Percentiles rank a stretch among this genome's conserved stretches.
These are phyloP conservation scores for Areca catechu DNA, from an alignment of 176 grass and related monocot species.

Conservation along the genomic window DNA sequence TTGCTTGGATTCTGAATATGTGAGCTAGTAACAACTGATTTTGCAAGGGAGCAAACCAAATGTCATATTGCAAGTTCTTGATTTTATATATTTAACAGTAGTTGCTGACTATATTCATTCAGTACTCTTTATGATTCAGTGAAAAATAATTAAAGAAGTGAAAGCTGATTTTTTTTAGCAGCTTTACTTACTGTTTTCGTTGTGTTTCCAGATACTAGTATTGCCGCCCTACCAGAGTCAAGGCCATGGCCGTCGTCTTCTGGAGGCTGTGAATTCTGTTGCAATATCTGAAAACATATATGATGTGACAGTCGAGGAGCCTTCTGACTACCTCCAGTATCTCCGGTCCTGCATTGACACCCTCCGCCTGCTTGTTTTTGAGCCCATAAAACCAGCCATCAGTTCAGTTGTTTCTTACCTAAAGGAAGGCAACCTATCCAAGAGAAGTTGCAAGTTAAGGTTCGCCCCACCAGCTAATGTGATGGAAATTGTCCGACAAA, in stretches of 20 bases:
- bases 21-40: too few relatives aligned
- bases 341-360: conserved; percentile 70
- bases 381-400: conserved; percentile 47
- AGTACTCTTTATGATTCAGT: too few relatives aligned
- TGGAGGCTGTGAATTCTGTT: conserved; percentile 69
- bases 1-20: too few relatives aligned
- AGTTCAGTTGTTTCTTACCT: conserved; percentile 34
- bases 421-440: conserved; percentile 57
- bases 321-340: conserved; percentile 91
- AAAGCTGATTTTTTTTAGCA: neutral
- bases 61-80: too few relatives aligned
- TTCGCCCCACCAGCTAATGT: conserved; percentile 38
- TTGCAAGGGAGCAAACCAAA: too few relatives aligned
- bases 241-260: conserved; percentile 61
- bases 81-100: too few relatives aligned
- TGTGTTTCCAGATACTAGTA: conserved; percentile 61
- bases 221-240: conserved; percentile 78
- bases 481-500: conserved; percentile 37
- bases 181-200: conserved; percentile 4
- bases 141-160: neutral
- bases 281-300: conserved; percentile 66
- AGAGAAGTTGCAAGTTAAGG: conserved; percentile 32
- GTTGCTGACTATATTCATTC: too few relatives aligned
- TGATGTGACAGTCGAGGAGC: conserved; percentile 74
- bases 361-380: conserved; percentile 44